Evolutionary conservation across 805 yeast genomes (phyloP).

Genomic region (Saturnispora hagleri): DNA sequence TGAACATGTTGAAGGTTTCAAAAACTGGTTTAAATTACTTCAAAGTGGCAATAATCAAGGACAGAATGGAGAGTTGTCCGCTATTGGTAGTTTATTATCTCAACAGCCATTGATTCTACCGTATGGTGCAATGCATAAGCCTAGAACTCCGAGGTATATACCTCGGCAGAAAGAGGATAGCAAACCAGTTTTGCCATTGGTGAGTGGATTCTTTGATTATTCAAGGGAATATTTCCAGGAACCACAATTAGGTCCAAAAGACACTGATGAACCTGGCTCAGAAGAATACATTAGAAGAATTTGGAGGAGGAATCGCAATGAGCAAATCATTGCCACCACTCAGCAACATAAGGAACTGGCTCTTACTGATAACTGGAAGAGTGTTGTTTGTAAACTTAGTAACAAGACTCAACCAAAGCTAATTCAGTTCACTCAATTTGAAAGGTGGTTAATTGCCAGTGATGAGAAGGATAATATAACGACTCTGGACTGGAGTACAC

Average conservation of each 20-base stretch:
- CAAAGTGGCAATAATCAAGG: conserved; percentile 18
- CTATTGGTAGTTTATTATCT: conserved; percentile 17
- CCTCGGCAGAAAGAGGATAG: conserved; percentile 23
- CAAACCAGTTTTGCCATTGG: conserved; percentile 43
- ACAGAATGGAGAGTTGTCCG: conserved; percentile 13
- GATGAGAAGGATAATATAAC: conserved; percentile 80
- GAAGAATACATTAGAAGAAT: conserved; percentile 69
- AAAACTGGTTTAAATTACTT: conserved; percentile 17
- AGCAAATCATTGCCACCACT: conserved; percentile 74
- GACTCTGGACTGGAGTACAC: conserved; percentile 79
- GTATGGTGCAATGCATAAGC: conserved; percentile 39
- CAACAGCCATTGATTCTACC: conserved; percentile 23
- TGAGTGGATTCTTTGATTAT: conserved; percentile 61
- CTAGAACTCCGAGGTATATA: conserved; percentile 48
- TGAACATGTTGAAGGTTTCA: conserved; percentile 10
- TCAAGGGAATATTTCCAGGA: conserved; percentile 90
- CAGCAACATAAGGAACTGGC: conserved; percentile 85
- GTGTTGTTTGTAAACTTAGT: conserved; percentile 46
- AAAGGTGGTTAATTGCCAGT: conserved; percentile 65
- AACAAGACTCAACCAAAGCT: conserved; percentile 75
- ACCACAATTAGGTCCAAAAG: conserved; percentile 83
- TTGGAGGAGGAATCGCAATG: conserved; percentile 90
- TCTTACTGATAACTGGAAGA: conserved; percentile 78
- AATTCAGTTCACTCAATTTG: conserved; percentile 82
- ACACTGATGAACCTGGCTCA: conserved; percentile 87